These are phyloP conservation scores for Penicillium tannophilum DNA, from an alignment of 495 filamentous ascomycete genomes.

Conservation along the genomic window DNA sequence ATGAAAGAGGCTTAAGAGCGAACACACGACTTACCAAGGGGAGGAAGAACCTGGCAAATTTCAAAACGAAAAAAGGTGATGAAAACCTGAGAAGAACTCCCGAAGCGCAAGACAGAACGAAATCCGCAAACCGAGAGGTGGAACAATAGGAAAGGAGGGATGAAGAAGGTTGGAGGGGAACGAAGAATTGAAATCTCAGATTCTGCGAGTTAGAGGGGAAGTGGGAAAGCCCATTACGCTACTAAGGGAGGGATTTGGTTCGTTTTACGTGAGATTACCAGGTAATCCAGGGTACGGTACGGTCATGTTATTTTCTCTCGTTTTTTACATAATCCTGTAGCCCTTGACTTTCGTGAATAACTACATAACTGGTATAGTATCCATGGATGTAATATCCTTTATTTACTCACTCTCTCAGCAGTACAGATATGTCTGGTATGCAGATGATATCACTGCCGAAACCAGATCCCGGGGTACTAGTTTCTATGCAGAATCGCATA, in stretches of 20 bases:
- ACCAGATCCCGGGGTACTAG: constrained; percentile 1
- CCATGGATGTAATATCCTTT: neutral
- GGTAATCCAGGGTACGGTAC: constrained; percentile 19
- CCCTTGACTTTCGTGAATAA: no score
- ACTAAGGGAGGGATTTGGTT: neutral
- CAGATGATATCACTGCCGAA: neutral
- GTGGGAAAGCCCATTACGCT: constrained; percentile 29
- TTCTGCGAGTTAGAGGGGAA: constrained; percentile 37
- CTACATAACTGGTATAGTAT: neutral
- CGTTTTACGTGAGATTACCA: neutral
- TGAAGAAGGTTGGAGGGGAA: constrained; percentile 35
- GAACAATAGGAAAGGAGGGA: constrained; percentile 41
- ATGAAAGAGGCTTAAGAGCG: constrained; percentile 24
- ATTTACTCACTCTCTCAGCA: neutral
- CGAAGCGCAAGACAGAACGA: constrained; percentile 33
- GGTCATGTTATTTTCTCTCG: neutral
- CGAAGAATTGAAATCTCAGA: constrained; percentile 48
- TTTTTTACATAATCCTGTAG: neutral
- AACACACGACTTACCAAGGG: constrained; percentile 28
- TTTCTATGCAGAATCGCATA: neutral
- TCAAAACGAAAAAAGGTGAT: constrained; percentile 35
- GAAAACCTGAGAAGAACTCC: constrained; percentile 37
- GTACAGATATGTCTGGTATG: neutral
- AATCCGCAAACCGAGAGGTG: constrained; percentile 34
- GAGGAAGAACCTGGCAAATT: constrained; percentile 25